Evolutionary conservation across 164 flowering plant genomes (phyloP), one percentile per base, ranked within the genome.

Genomic region (Berberis thunbergii): DNA sequence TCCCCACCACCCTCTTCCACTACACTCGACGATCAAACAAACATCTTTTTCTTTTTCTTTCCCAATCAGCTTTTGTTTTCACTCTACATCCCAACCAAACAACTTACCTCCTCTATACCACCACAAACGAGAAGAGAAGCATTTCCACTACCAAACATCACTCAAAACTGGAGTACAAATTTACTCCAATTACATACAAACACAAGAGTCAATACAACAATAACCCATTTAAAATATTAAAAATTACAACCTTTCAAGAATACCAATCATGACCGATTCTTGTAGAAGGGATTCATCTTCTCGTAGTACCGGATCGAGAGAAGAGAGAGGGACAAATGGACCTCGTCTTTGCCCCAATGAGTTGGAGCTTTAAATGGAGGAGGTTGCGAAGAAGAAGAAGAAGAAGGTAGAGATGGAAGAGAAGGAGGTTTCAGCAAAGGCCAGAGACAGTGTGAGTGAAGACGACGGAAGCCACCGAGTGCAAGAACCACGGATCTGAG

Each of bases 271-370:
- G 44, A n/a, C 26, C 44, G 4, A 39, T 54, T 7, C 49, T 10
- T 40, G 65, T 57, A 71, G 67, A 65, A 67, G 61, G 73, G 73
- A 71, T 78, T 83, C 96, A 93, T 88, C 87, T 76, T 90, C 87
- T 85, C 92, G 67, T 80, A 88, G 70, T 71, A 85, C 41, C 84
- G 77, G 73, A 86, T 86, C 1, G 92, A 88, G 53, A 90, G 83
- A 2, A 93, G 79, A 41, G 94, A 88, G 13, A 93, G 78, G 2
- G 94, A 90, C 41, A 93, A 82, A 67, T 88, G 79, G 44, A 93
- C 85, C 83, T 88, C 98, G 67, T 93, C 97, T 64, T 82, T 93
- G 12, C 96, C 97, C 94, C 86, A 87, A 43, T 82, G 79, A 3
- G 41, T 54, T 3, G 66, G 66, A 58, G 26, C 26, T 26, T 26